Evolutionary conservation across 129 eudicot genomes (phyloP), one percentile per base, ranked within the genome.

Genomic region (Pittosporum tobira): DNA sequence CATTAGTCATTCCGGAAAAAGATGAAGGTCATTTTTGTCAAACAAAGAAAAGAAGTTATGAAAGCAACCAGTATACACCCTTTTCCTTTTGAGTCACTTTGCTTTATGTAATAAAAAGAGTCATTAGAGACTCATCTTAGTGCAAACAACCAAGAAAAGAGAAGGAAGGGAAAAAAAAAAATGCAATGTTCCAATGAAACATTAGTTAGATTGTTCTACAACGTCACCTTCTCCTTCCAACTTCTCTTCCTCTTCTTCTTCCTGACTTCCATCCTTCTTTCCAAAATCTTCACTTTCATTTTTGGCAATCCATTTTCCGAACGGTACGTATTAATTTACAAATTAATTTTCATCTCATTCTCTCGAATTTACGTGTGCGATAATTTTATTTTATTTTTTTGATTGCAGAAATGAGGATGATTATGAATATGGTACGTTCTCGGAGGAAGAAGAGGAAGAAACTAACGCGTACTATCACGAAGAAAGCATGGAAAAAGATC

Each of bases 111-210:
- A 51, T 47, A 54, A 55, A 55, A 34, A 70, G 73, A 48, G 51
- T 52, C 69, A 22, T 38, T 50, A 28, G 28, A 40, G 46, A 29
- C 56, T 34, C 57, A 31, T 51, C 19, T 36, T 36, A 12, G 59
- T 20, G 28, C 10, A 55, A 64, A 50, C 23, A 51, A 34, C 34
- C 59, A 50, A 64, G 55, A 58, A 48, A 58, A n/a, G n/a, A n/a
- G n/a, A n/a, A n/a, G n/a, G n/a, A 50, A 58, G 57, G 59, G 46
- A 65, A 52, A 71, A 72, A 84, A 58, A 61, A 81, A 73, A 74
- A 84, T 87, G 87, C 88, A 84, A 87, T 93, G 94, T 74, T 80
- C 88, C 48, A 76, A 81, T 74, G 90, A 83, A 77, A 76, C 91
- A 60, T 62, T 84, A 23, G 83, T 62, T 69, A 77, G 75, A 72